Conservation (phyloP, 768 basidiomycete genomes). For the Russula dissimulans region DNA sequence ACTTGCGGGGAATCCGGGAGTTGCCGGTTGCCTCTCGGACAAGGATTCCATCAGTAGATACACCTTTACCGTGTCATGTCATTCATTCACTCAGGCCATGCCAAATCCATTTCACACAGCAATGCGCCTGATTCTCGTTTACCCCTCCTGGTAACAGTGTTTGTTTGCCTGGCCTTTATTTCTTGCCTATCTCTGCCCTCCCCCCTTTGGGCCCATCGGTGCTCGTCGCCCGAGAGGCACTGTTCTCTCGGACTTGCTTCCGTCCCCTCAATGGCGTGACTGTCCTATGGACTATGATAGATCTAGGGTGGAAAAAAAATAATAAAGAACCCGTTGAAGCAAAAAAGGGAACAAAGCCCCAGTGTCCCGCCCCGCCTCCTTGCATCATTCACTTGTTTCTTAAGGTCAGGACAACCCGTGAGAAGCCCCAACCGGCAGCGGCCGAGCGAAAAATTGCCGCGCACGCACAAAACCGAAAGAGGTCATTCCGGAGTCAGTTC, state of each 20-base stretch:
- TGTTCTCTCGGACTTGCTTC: too few relatives aligned
- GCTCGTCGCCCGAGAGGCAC: too few relatives aligned
- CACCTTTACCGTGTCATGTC: neutral
- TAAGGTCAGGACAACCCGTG: neutral
- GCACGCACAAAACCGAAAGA: too few relatives aligned
- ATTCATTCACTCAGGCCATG: neutral
- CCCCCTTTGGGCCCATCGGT: neutral
- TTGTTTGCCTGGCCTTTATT: neutral
- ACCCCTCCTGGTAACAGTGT: constrained; percentile 8
- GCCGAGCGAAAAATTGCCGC: neutral
- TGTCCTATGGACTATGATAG: too few relatives aligned
- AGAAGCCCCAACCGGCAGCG: neutral
- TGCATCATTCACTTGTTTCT: too few relatives aligned
- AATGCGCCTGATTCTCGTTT: constrained; percentile 6
- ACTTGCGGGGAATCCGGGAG: constrained; percentile 3
- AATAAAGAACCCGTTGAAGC: neutral
- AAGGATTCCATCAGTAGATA: constrained; percentile 3
- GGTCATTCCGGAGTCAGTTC: constrained; percentile 1
- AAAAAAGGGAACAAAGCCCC: neutral
- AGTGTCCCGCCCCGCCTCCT: neutral
- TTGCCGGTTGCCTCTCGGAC: constrained; percentile 6
- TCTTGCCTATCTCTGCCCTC: neutral
- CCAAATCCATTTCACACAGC: neutral
- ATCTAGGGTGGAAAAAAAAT: neutral
- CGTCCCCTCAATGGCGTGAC: too few relatives aligned